Percentiles rank a stretch among this genome's conserved stretches.
phyloP scores from a whole-genome alignment of 768 basidiomycete species.

The Boletus rufocinnamomeus region DNA sequence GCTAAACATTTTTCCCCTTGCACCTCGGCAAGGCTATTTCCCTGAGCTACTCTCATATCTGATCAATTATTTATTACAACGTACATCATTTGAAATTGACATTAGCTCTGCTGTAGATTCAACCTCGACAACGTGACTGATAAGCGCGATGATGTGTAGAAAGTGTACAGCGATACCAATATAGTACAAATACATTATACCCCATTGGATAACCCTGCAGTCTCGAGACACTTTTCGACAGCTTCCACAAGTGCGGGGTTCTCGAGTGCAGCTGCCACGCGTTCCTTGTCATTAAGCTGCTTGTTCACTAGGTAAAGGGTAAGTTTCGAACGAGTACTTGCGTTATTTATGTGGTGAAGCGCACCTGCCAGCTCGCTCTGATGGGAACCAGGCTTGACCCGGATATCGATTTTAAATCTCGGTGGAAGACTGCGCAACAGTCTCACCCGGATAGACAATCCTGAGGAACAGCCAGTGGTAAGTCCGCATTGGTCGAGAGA shows the following conservation, averaged over 20 bases:
- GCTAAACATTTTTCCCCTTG: neutral
- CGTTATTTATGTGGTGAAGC: conserved; percentile 24
- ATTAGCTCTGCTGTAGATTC: neutral
- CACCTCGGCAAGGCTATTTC: too few relatives aligned
- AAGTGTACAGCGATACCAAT: neutral
- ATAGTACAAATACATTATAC: conserved; percentile 9
- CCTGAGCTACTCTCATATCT: too few relatives aligned
- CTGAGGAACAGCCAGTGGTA: conserved; percentile 30
- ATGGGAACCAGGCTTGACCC: conserved; percentile 92
- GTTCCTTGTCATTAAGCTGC: conserved; percentile 98
- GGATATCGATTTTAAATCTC: conserved; percentile 93
- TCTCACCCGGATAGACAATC: conserved; percentile 93
- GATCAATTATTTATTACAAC: neutral
- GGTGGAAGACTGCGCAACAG: conserved; percentile 86
- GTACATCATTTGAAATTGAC: neutral
- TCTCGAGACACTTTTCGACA: conserved; percentile 74
- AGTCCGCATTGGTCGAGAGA: neutral
- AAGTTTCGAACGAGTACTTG: neutral
- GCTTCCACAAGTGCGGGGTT: conserved; percentile 84
- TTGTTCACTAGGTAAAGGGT: conserved; percentile 74
- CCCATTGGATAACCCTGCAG: conserved; percentile 24
- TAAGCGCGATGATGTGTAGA: neutral
- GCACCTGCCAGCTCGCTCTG: conserved; percentile 88
- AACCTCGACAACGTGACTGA: neutral
- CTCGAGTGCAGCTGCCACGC: conserved; percentile 95